Base-by-base conservation (phyloP, 345 rosid species). In the Odontarrhena argentea region DNA sequence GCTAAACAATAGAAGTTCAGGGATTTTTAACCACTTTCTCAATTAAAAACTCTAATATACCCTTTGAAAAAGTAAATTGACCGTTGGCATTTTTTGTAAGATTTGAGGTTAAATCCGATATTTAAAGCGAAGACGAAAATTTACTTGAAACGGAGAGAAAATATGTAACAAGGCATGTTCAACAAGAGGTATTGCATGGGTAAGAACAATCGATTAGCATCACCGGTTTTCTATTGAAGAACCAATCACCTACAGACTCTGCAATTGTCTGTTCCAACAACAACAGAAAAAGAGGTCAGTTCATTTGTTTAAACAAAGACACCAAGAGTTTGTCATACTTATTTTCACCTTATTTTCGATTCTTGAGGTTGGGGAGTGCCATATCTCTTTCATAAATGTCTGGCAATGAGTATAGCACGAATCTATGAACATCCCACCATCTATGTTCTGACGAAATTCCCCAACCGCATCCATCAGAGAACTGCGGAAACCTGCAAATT, bases 391-490 rank as follows among this genome's bases (percentile, higher is more conserved):
- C 75, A 55, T 30, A 78, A 69, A 74, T 63, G 94, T 85, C 71
- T 90, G 98, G 79, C 96, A 86, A 74, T 88, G 96, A 74, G 71
- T 54, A 78, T 53, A 93, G 76, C 98, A 93, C 7, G 98, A 90
- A 74, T 90, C 83, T 81, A 90, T 79, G 79, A 86, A 93, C 81
- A 86, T 57, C 9, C 92, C 97, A 7, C 75, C 81, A 45, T 60
- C 80, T 61, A 74, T 64, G 12, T 38, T 75, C 79, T 82, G 70
- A 77, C 73, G 79, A 79, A 83, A 77, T 53, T 69, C 67, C 37
- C 68, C 66, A 1, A 90, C 49, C 10, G 83, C 82, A 46, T 76
- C 81, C 73, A 90, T 77, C 82, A 90, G 28, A 50, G 98, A 86
- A 42, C 61, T 63, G 24, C 90, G 92, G 60, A 78, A 88, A 63